Percentiles rank a stretch among this genome's conserved stretches.
Evolutionary conservation across 2,329 filamentous ascomycete species (phyloP).

Genomic region (Xylariaceae sp.): DNA sequence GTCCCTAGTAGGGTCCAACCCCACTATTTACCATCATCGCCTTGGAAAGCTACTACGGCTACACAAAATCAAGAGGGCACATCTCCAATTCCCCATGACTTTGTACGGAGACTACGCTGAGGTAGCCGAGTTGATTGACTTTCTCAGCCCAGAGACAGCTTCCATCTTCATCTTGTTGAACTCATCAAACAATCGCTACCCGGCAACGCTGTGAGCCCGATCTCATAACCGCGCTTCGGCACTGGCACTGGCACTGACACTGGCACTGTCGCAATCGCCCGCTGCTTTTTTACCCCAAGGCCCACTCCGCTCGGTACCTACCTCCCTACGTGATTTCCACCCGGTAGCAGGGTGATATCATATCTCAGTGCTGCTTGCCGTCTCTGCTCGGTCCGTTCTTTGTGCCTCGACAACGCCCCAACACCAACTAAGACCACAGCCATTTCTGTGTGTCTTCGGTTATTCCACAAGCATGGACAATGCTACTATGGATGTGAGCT

Average conservation of each 20-base stretch:
- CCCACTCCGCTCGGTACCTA: background rate
- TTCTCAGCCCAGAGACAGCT: background rate
- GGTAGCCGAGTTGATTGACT: too few species aligned
- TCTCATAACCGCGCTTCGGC: background rate
- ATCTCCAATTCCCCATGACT: too few species aligned
- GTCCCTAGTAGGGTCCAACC: too few species aligned
- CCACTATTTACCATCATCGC: too few species aligned
- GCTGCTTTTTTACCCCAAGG: background rate
- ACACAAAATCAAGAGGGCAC: too few species aligned
- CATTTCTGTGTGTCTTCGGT: background rate
- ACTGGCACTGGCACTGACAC: background rate
- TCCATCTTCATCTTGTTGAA: background rate
- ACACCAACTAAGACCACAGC: background rate
- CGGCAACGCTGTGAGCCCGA: too few species aligned
- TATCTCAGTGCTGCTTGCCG: too few species aligned
- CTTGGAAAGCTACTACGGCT: too few species aligned
- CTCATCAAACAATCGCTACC: background rate
- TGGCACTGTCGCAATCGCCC: background rate
- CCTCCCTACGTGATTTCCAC: too few species aligned
- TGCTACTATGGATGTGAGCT: constrained; percentile 80
- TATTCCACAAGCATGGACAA: constrained; percentile 61
- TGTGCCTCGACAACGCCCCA: background rate
- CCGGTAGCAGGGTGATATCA: constrained; percentile 1
- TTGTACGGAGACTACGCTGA: too few species aligned
- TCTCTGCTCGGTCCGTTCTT: background rate